Evolutionary conservation across 2,329 filamentous ascomycete genomes (phyloP).

Genomic region (Aureobasidium sp.): DNA sequence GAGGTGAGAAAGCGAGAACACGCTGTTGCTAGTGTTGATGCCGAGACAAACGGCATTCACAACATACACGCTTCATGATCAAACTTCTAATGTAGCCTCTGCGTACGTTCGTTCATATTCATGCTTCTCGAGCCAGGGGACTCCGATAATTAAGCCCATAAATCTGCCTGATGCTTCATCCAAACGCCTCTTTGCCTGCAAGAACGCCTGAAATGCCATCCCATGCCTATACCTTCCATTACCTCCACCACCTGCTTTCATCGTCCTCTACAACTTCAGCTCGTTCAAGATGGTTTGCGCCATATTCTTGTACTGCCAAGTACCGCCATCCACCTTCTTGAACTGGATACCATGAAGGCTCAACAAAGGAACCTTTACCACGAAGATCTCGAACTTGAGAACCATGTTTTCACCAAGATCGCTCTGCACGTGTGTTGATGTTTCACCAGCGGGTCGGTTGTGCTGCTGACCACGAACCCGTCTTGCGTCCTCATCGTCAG

Average conservation of each 20-base stretch:
- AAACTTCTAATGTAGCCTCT: background rate
- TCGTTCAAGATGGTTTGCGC: conserved; percentile 89
- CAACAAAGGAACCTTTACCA: conserved; percentile 93
- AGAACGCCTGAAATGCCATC: conserved; percentile 5
- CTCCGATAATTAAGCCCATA: conserved; percentile 4
- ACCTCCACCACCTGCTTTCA: conserved; percentile 1
- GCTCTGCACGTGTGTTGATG: conserved; percentile 82
- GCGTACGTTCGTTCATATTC: background rate
- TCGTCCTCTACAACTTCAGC: conserved; percentile 56
- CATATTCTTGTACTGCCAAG: conserved; percentile 99
- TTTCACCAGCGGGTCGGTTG: conserved; percentile 66
- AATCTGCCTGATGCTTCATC: conserved; percentile 10
- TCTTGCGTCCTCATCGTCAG: conserved; percentile 31
- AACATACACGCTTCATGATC: background rate
- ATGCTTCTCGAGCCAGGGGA: background rate
- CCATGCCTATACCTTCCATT: background rate
- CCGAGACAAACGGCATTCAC: background rate
- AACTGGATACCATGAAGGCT: conserved; percentile 95
- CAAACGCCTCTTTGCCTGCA: conserved; percentile 3
- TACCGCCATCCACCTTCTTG: conserved; percentile 91
- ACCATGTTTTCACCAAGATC: conserved; percentile 80
- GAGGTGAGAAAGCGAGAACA: background rate
- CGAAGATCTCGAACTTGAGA: conserved; percentile 88
- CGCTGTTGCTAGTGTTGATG: background rate
- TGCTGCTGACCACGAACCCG: background rate